phyloP scores from a whole-genome alignment of 2,329 filamentous ascomycete genomes.

The Microcera coccophila region DNA sequence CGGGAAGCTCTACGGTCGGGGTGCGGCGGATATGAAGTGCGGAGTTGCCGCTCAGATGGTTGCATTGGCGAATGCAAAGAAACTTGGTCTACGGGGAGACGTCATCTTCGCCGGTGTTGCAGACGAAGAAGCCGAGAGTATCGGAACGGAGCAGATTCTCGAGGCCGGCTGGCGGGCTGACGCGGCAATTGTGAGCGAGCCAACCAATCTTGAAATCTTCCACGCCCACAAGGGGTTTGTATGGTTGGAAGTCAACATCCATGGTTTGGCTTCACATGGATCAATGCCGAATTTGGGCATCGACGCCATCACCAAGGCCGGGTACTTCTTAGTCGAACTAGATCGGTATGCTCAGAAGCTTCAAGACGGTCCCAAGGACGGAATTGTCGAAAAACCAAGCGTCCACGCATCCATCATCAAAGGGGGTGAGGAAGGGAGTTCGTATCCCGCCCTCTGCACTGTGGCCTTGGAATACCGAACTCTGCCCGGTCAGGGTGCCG shows the following conservation, averaged over 20 bases:
- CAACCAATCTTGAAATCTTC: slow-evolving; percentile 40
- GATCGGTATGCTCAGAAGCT: slow-evolving; percentile 40
- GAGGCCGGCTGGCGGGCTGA: slow-evolving; percentile 51
- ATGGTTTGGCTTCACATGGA: slow-evolving; percentile 41
- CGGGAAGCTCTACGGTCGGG: slow-evolving; percentile 43
- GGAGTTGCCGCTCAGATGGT: slow-evolving; percentile 46
- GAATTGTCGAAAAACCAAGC: slow-evolving; percentile 35
- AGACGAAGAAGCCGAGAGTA: slow-evolving; percentile 49
- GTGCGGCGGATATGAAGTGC: slow-evolving; percentile 50
- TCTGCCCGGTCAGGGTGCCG: slow-evolving; percentile 39
- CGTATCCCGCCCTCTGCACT: slow-evolving; percentile 48
- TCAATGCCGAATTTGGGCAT: slow-evolving; percentile 42
- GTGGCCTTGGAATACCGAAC: slow-evolving; percentile 48
- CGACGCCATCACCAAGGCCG: slow-evolving; percentile 48
- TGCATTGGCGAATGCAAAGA: slow-evolving; percentile 37
- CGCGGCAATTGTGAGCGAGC: slow-evolving; percentile 47
- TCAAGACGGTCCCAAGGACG: slow-evolving; percentile 25
- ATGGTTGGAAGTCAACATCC: slow-evolving; percentile 41
- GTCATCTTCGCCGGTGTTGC: slow-evolving; percentile 52
- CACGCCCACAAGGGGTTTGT: slow-evolving; percentile 50
- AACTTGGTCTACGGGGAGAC: slow-evolving; percentile 41
- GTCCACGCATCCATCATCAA: slow-evolving; percentile 47
- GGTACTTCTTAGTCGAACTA: slow-evolving; percentile 44
- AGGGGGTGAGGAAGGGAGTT: slow-evolving; percentile 50
- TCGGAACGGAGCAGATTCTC: slow-evolving; percentile 49